Evolutionary conservation across 2,329 filamentous ascomycete genomes (phyloP), one percentile per base, ranked within the genome.

Genomic region (Juglanconis oblonga): DNA sequence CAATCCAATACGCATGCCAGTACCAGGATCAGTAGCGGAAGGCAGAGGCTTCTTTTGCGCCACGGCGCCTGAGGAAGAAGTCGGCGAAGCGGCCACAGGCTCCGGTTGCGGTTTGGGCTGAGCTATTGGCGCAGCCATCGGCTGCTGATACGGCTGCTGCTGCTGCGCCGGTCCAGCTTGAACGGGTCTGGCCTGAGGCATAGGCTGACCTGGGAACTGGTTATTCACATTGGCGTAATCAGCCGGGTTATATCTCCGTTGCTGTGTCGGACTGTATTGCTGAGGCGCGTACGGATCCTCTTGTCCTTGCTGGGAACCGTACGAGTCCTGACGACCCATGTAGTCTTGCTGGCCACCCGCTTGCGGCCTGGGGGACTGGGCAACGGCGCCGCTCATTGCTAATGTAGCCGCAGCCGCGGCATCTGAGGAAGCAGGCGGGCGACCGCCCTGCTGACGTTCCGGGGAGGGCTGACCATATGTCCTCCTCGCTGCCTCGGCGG

Each of bases 1-100:
- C 50, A 99, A 81, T 17, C 95, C 95, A 71, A 99, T 98, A 56
- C 94, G 87, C 70, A 89, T 85, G 36, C 90, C 90, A 59, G 88
- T 92, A 45, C 91, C 90, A 3, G 85, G 80, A 61, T 88, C 81
- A 64, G 86, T 91, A 29, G 89, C 89, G 51, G 86, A 79, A n/a
- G 90, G 90, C 38, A 90, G 79, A 32, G 86, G 80, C 75, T 88
- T 90, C 69, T 77, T 76, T 10, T 69, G 55, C 69, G 80, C 67
- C 59, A 74, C 68, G 38, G 76, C 66, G 60, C 75, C 64, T 55
- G 68, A 66, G 59, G 67, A 61, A 8, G 74, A 65, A 14, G 72
- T 66, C 38, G 76, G 67, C 44, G 75, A 71, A n/a, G 71, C 68
- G 2, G 73, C 68, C 51, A 74, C 70, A 3, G 64, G 13, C 53